Evolutionary conservation across 257 asterid genomes (phyloP), one percentile per base, ranked within the genome.

Genomic region (Rauvolfia tetraphylla): DNA sequence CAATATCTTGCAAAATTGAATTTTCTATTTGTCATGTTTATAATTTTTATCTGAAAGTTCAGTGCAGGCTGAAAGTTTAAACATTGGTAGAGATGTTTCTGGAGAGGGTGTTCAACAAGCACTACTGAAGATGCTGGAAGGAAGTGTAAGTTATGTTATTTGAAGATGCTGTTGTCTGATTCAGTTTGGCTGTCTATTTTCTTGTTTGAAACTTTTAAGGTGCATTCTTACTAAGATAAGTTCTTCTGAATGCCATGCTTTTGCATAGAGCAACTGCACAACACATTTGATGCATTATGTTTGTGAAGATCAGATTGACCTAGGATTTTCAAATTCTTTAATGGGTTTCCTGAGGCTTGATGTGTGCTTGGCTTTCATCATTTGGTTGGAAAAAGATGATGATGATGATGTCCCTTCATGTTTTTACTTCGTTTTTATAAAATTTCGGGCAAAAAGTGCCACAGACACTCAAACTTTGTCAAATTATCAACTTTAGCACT

Each of bases 61-160:
- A 76, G 78, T 85, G 81, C 89, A 93, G 98, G 84, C 87, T 85
- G 96, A 90, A 87, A 90, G 87, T 87, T 75, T 82, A 78, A 90
- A 87, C 66, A 68, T 78, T 79, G 96, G 96, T 63, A 90, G 96
- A 89, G 98, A 93, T 90, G 97, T 93, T 61, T 86, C 96, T 73
- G 98, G 98, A 66, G 97, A 93, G 83, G 98, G 98, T 74, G 98
- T 93, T 83, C 98, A 93, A 82, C 97, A 93, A 78, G 96, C 96
- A 25, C 86, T 93, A 70, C 91, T 93, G 75, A 93, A 93, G 85
- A 93, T 93, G 94, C 92, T 93, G 78, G 98, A 93, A 86, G 98
- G 98, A 90, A 89, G 96, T 79, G 98, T 93, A 80, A 88, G 97
- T 90, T 78, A 38, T 54, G 44, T 44, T 38, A 48, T 31, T 31